Conservation (phyloP, 495 filamentous ascomycete genomes). For the Aspergillus ellipticus region DNA sequence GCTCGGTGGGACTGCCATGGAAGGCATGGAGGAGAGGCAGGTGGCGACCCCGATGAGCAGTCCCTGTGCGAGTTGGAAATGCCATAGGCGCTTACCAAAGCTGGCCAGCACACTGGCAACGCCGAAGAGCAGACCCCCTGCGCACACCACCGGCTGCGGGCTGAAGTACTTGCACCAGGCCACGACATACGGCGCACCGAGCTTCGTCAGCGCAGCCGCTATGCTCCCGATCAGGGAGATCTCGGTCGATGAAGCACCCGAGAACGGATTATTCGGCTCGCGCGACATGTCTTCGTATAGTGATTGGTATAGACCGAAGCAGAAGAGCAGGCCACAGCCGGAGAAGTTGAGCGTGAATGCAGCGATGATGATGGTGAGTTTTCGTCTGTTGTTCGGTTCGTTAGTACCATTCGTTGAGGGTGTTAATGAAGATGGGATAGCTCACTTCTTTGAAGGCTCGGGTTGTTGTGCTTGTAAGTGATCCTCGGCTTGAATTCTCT, state of each 20-base stretch:
- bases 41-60: conserved; percentile 32
- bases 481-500: too few relatives aligned
- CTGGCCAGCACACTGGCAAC: conserved; percentile 31
- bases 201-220: conserved; percentile 40
- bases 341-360: conserved; percentile 35
- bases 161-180: conserved; percentile 35
- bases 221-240: conserved; percentile 46
- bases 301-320: conserved; percentile 45
- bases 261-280: conserved; percentile 30
- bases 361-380: conserved; percentile 16
- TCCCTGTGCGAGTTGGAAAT: conserved; percentile 40
- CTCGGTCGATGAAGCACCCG: conserved; percentile 31
- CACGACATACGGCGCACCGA: conserved; percentile 36
- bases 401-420: too few relatives aligned
- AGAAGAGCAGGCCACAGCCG: conserved; percentile 41
- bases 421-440: too few relatives aligned
- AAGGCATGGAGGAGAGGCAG: conserved; percentile 37
- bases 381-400: background rate
- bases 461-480: too few relatives aligned
- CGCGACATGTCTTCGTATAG: conserved; percentile 39
- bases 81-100: conserved; percentile 36
- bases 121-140: conserved; percentile 28
- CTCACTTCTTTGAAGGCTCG: too few relatives aligned
- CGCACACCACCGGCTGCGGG: conserved; percentile 27
- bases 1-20: conserved; percentile 33